Percentiles rank a stretch among this genome's conserved stretches.
These are phyloP conservation scores for Glaciozyma antarctica DNA, from an alignment of 768 basidiomycete species.

Conservation along the genomic window DNA sequence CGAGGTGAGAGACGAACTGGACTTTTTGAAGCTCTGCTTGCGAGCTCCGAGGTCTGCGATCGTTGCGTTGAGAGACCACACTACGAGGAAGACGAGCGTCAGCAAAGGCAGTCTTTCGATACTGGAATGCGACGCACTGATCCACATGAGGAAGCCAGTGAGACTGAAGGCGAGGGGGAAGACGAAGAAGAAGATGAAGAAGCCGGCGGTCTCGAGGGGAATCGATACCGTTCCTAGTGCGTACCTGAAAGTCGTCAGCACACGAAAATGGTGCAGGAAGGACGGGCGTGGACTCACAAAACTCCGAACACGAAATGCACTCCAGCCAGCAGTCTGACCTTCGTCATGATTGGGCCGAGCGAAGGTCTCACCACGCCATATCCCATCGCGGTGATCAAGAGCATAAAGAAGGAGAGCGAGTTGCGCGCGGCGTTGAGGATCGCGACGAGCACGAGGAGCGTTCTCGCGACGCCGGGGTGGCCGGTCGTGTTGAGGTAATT, in stretches of 20 bases:
- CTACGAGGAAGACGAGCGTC: not conserved
- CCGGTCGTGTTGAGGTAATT: slow-evolving; percentile 67
- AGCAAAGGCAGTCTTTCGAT: slow-evolving; percentile 5
- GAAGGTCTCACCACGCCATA: slow-evolving; percentile 84
- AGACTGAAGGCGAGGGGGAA: slow-evolving; percentile 89
- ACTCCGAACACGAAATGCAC: slow-evolving; percentile 87
- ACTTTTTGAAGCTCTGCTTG: slow-evolving; percentile 45
- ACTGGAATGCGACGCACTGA: slow-evolving; percentile 48
- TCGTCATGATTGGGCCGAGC: slow-evolving; percentile 72
- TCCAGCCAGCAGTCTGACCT: slow-evolving; percentile 66
- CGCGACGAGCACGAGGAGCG: slow-evolving; percentile 94
- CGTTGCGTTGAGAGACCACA: slow-evolving; percentile 52
- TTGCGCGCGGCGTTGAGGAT: slow-evolving; percentile 91
- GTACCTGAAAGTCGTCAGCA: slow-evolving; percentile 51
- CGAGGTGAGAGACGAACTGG: slow-evolving; percentile 15
- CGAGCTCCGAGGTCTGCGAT: slow-evolving; percentile 74
- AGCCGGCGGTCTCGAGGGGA: slow-evolving; percentile 79
- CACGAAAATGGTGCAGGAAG: not conserved
- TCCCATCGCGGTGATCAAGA: slow-evolving; percentile 84
- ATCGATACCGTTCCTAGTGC: slow-evolving; percentile 90
- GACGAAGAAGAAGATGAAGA: slow-evolving; percentile 70
- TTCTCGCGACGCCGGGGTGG: slow-evolving; percentile 59
- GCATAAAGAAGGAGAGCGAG: slow-evolving; percentile 75
- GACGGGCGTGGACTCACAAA: slow-evolving; percentile 47
- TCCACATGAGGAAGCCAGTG: slow-evolving; percentile 95